Percentiles rank a stretch among this genome's conserved stretches.
Evolutionary conservation across 2,329 filamentous ascomycete species (phyloP).

Genomic region (Nemania bipapillata): DNA sequence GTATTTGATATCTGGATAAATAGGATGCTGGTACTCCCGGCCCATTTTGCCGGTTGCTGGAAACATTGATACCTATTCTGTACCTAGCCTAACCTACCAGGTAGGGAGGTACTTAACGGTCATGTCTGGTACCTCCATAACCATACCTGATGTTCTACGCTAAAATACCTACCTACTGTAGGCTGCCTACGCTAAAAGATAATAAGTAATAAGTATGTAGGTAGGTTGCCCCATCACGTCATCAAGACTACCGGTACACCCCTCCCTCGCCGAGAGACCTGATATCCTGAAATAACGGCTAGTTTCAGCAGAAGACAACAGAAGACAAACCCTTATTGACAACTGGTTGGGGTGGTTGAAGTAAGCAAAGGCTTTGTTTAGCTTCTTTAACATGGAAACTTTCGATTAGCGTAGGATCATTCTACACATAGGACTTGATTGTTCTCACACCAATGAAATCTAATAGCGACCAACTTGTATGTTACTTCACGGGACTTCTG

Average conservation of each 20-base stretch:
- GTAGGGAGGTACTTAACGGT: conserved; percentile 25
- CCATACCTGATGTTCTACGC: too few relatives aligned
- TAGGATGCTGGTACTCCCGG: conserved; percentile 29
- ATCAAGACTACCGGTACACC: too few relatives aligned
- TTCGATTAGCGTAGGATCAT: conserved; percentile 12
- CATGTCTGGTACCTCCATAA: too few relatives aligned
- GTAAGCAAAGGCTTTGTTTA: neutral
- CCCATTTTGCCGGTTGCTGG: conserved; percentile 37
- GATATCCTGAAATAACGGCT: conserved; percentile 24
- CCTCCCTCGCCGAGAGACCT: conserved; percentile 15
- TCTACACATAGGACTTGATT: neutral
- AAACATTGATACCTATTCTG: neutral
- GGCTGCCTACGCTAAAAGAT: neutral
- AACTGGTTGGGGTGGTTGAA: too few relatives aligned
- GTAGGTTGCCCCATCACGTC: too few relatives aligned
- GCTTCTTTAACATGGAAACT: neutral
- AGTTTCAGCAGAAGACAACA: too few relatives aligned
- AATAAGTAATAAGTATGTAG: neutral
- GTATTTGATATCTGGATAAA: conserved; percentile 40
- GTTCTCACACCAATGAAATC: neutral
- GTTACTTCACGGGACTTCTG: too few relatives aligned
- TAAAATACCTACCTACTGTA: too few relatives aligned
- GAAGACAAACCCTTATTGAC: conserved; percentile 26
- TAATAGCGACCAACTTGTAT: neutral
- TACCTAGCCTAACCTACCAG: too few relatives aligned